These are phyloP conservation scores for Zymoseptoria crescenta DNA, from an alignment of 2,329 filamentous ascomycete genomes.

Conservation along the genomic window DNA sequence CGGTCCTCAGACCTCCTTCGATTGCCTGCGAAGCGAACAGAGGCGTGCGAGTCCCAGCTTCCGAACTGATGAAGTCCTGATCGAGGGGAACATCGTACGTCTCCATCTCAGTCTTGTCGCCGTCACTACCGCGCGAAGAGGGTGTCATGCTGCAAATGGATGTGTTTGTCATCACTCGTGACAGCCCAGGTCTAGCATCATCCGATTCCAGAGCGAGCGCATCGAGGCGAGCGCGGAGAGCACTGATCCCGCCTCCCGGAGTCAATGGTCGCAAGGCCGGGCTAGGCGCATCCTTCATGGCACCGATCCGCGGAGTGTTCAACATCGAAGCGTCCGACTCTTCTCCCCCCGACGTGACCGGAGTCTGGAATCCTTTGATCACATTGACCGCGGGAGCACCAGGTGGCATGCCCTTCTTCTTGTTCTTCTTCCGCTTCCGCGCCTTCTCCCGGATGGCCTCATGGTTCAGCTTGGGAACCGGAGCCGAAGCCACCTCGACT, in stretches of 20 bases:
- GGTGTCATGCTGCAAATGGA: conserved; percentile 45
- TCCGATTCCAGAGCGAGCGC: conserved; percentile 59
- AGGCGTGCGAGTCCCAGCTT: conserved; percentile 34
- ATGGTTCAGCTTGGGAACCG: conserved; percentile 27
- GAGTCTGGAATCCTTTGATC: conserved; percentile 45
- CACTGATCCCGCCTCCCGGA: conserved; percentile 63
- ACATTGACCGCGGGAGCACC: conserved; percentile 33
- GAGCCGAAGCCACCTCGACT: conserved; percentile 10
- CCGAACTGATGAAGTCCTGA: conserved; percentile 70
- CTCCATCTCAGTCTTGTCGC: conserved; percentile 64
- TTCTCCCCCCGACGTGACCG: conserved; percentile 46
- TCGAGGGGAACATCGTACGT: conserved; percentile 82
- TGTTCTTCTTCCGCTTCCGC: conserved; percentile 33
- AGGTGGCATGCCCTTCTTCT: conserved; percentile 29
- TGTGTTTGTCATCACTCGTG: conserved; percentile 27
- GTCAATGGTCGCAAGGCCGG: conserved; percentile 42
- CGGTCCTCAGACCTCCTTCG: conserved; percentile 49
- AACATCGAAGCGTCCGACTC: conserved; percentile 44
- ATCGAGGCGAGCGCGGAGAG: conserved; percentile 73
- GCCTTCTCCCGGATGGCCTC: conserved; percentile 30
- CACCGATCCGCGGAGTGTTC: conserved; percentile 27
- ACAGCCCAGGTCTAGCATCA: conserved; percentile 45
- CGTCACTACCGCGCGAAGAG: conserved; percentile 51
- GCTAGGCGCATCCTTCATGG: conserved; percentile 35
- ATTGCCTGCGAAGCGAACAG: conserved; percentile 33